Base-by-base conservation (phyloP, 2,329 filamentous ascomycete genomes). In the Fusarium cicatricum region DNA sequence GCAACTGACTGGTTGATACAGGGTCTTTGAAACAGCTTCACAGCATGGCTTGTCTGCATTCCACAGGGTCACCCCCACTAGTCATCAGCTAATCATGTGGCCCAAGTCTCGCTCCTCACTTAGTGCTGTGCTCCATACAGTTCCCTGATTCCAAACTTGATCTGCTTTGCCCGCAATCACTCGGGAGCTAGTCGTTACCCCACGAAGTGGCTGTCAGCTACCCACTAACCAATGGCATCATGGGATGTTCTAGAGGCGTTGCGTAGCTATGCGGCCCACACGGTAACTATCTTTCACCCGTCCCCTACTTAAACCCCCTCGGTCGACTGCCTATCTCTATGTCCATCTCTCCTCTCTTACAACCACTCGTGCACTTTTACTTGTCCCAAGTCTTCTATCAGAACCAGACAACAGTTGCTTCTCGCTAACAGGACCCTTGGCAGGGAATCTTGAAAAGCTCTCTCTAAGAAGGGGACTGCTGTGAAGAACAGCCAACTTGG, bases 361-460 rank as follows among this genome's bases (percentile, higher is more conserved):
- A 26, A 36, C 38, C 14, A 32, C 47, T 51, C 40, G 43, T 17
- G 52, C 39, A 40, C 26, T 49, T 43, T 8, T 36, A 50, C 33
- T 61, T 58, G 41, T 44, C 54, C 57, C 39, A 34, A 49, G 31
- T 56, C 45, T 45, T 51, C 42, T 39, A 32, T 14, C 23, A 37
- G 40, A 55, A 45, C 32, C 43, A 64, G 43, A 57, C 52, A 63
- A 60, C 57, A 66, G 47, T 54, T 39, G 33, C 48, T 56, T 62
- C 53, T 58, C 56, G 64, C 59, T 59, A 51, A 64, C 55, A 62
- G 48, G 52, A 60, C 55, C 51, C 55, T 57, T 43, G 33, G 65
- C 52, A 67, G 65, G 55, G 65, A 55, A 52, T 65, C 66, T 67
- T 64, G 51, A 64, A 51, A 63, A 55, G 57, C 41, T 54, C 47